These are phyloP conservation scores for Tulasnella sp. DNA, from an alignment of 768 basidiomycete genomes.

Conservation along the genomic window DNA sequence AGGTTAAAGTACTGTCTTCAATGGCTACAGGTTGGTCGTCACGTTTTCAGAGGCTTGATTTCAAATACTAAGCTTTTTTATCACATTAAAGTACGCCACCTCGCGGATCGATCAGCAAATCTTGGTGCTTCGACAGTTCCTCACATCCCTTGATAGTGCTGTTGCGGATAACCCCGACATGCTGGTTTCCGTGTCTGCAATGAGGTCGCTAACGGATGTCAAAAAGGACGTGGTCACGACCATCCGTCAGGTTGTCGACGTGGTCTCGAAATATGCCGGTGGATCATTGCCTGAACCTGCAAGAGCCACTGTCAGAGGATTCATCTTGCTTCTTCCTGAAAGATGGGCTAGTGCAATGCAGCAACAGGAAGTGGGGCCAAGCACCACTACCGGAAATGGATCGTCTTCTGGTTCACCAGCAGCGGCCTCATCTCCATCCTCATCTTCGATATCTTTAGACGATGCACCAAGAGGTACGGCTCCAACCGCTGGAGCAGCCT, in stretches of 20 bases:
- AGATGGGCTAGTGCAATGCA: constrained; percentile 46
- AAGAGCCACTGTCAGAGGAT: constrained; percentile 52
- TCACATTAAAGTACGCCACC: constrained; percentile 58
- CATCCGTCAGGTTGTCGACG: constrained; percentile 77
- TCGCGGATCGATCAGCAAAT: constrained; percentile 80
- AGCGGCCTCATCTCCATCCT: not conserved
- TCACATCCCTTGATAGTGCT: constrained; percentile 21
- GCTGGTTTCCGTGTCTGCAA: constrained; percentile 36
- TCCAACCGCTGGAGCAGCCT: constrained; percentile 42
- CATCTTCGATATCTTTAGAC: too few species aligned
- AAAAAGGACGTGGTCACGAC: constrained; percentile 79
- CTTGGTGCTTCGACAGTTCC: constrained; percentile 64
- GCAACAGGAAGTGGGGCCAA: constrained; percentile 7
- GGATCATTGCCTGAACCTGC: constrained; percentile 79
- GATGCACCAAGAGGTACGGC: constrained; percentile 21
- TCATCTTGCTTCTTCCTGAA: constrained; percentile 68
- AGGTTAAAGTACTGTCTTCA: constrained; percentile 73
- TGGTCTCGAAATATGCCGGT: constrained; percentile 65
- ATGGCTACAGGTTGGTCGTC: constrained; percentile 62
- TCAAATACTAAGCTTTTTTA: not conserved
- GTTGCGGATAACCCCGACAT: constrained; percentile 20
- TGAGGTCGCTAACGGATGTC: constrained; percentile 49
- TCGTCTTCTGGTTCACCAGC: not conserved
- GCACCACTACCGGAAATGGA: constrained; percentile 1
- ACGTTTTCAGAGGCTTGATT: not conserved